A percentile compares a stretch with the other conserved stretches of the same genome.
These are phyloP conservation scores for Chlamydomonas reinhardtii DNA, from an alignment of 163 green algal genomes.

Conservation along the genomic window DNA sequence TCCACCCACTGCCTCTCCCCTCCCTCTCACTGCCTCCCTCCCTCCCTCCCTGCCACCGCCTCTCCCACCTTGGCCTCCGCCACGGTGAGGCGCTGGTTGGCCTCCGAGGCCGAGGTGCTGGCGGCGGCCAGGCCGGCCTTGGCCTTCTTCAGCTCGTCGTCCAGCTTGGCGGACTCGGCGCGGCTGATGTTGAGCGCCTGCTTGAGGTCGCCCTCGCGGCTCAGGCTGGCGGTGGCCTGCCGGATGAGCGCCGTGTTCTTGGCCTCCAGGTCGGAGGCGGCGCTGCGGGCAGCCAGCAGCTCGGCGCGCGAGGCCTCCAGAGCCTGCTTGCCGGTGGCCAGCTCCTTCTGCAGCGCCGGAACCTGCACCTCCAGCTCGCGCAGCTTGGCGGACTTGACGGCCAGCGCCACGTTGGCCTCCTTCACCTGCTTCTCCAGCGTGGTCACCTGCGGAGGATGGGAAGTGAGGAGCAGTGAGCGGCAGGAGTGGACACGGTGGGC, in stretches of 20 bases:
- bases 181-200: constrained; percentile 34
- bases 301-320: constrained; percentile 14
- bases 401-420: constrained; percentile 48
- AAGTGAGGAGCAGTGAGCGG: background rate
- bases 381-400: constrained; percentile 17
- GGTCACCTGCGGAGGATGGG: background rate
- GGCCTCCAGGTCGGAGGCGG: constrained; percentile 8
- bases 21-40: too few relatives aligned
- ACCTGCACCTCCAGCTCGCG: constrained; percentile 45
- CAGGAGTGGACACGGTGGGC: too few relatives aligned
- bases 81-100: constrained; percentile 24
- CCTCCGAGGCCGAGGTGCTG: background rate
- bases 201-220: constrained; percentile 40
- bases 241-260: constrained; percentile 44
- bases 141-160: constrained; percentile 26
- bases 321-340: constrained; percentile 37
- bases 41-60: background rate
- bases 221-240: constrained; percentile 35
- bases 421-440: constrained; percentile 21
- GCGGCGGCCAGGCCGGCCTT: constrained; percentile 5
- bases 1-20: too few relatives aligned
- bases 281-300: constrained; percentile 4
- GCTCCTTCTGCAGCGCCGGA: constrained; percentile 32
- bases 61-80: background rate
- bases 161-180: constrained; percentile 2